phyloP scores from a whole-genome alignment of 306 rosid genomes.

The Astragalus membranaceus region DNA sequence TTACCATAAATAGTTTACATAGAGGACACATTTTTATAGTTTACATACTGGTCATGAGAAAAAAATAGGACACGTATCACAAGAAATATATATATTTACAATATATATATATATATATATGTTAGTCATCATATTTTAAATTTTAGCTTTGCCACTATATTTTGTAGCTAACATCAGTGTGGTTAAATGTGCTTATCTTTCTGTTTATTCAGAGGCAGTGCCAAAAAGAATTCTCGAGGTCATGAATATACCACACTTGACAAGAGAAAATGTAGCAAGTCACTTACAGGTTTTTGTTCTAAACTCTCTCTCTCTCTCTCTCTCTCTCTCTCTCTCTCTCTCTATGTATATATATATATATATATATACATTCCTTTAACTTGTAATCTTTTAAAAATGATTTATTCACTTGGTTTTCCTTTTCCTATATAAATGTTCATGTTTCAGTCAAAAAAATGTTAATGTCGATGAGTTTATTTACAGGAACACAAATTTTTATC shows the following conservation, averaged over 20 bases:
- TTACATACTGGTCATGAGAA: no score
- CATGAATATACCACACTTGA: conserved; percentile 59
- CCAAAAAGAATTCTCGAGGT: conserved; percentile 53
- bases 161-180: not conserved
- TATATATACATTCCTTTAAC: not conserved
- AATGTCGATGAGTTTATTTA: not conserved
- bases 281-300: conserved; percentile 56
- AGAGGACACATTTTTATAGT: no score
- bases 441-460: not conserved
- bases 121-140: not conserved
- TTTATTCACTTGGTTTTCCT: no score
- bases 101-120: no score
- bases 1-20: no score
- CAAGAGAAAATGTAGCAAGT: conserved; percentile 60
- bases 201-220: conserved; percentile 38
- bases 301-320: no score
- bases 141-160: not conserved
- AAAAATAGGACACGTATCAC: no score
- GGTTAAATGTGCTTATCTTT: not conserved
- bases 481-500: not conserved
- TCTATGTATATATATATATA: no score
- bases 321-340: no score
- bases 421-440: not conserved
- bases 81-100: no score
- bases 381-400: not conserved